These are phyloP conservation scores for Cladosporium cucumerinum DNA, from an alignment of 2,329 filamentous ascomycete species.

Conservation along the genomic window DNA sequence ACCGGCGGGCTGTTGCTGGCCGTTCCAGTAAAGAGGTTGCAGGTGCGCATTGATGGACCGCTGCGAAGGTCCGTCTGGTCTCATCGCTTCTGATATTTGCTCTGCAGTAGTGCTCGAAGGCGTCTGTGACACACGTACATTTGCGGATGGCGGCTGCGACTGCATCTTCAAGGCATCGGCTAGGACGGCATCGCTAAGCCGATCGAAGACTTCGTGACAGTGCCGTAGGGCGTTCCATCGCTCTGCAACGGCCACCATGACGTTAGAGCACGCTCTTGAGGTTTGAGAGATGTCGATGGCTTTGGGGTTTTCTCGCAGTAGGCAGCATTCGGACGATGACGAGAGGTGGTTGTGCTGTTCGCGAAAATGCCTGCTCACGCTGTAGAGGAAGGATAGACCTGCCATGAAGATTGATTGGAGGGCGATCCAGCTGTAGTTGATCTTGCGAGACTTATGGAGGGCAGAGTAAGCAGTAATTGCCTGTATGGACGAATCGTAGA, in stretches of 20 bases:
- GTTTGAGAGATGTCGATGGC: constrained; percentile 46
- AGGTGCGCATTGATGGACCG: neutral
- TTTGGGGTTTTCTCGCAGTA: constrained; percentile 29
- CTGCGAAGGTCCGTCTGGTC: neutral
- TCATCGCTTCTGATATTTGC: neutral
- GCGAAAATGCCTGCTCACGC: constrained; percentile 41
- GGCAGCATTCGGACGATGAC: constrained; percentile 14
- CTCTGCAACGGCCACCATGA: constrained; percentile 45
- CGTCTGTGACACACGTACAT: neutral
- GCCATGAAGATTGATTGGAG: constrained; percentile 50
- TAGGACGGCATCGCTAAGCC: constrained; percentile 43
- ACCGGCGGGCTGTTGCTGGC: neutral
- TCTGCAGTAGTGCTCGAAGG: neutral
- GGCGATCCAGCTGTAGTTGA: constrained; percentile 51
- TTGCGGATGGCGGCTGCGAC: constrained; percentile 12
- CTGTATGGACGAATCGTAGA: constrained; percentile 41
- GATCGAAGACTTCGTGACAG: constrained; percentile 45
- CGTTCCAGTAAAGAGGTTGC: neutral
- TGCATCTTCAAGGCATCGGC: constrained; percentile 39
- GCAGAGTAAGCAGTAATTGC: constrained; percentile 45
- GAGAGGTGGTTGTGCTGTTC: constrained; percentile 9
- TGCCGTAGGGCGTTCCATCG: constrained; percentile 41
- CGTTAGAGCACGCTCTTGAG: constrained; percentile 44
- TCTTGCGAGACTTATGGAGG: constrained; percentile 44
- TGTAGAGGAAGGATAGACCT: constrained; percentile 45